These are phyloP conservation scores for Mediolabrus comicus DNA, from an alignment of 108 stramenopile genomes.

Conservation along the genomic window DNA sequence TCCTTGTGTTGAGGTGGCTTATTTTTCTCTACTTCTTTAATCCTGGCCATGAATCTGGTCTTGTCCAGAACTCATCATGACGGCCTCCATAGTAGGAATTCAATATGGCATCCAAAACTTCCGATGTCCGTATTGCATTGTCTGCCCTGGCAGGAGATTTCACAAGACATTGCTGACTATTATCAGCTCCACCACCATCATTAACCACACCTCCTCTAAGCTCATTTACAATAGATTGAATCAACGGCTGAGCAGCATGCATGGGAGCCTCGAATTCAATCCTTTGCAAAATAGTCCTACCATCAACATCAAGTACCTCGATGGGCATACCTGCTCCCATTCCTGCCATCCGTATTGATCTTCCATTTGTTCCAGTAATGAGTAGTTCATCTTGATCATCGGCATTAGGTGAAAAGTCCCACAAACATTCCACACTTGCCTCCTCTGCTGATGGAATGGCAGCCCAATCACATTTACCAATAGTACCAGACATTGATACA, in stretches of 20 bases:
- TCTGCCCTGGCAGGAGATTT: conserved; percentile 46
- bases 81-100: conserved; percentile 59
- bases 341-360: conserved; percentile 47
- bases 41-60: conserved; percentile 24
- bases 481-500: conserved; percentile 35
- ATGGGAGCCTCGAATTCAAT: conserved; percentile 52
- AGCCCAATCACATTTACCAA: conserved; percentile 36
- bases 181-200: neutral
- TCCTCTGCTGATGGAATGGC: conserved; percentile 27
- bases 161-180: neutral
- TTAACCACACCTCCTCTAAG: conserved; percentile 20
- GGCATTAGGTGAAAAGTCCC: conserved; percentile 49
- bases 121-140: conserved; percentile 54
- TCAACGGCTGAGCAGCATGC: conserved; percentile 58
- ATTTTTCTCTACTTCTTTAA: too few relatives aligned
- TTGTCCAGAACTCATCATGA: conserved; percentile 58
- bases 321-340: conserved; percentile 58
- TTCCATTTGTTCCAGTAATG: conserved; percentile 52
- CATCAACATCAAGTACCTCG: conserved; percentile 41
- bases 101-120: conserved; percentile 55
- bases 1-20: too few relatives aligned
- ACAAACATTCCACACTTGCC: conserved; percentile 48
- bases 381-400: conserved; percentile 48
- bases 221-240: conserved; percentile 61
- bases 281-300: conserved; percentile 15